Conservation (phyloP, 305 asterid species). For the Fraxinus ornus region DNA sequence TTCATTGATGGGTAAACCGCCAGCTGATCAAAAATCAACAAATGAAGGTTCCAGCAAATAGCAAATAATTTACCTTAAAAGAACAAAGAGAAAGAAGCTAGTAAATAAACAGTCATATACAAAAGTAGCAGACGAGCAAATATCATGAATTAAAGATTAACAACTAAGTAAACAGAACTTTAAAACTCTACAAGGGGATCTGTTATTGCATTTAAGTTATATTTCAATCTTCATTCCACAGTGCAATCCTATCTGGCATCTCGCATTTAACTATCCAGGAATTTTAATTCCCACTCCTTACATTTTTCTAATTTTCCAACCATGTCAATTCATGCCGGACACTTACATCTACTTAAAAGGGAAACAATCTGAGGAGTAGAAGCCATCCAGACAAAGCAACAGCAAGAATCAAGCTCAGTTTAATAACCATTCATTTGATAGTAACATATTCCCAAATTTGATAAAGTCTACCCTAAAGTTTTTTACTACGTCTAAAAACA, state of each 20-base stretch:
- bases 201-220: background rate
- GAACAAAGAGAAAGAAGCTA: background rate
- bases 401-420: background rate
- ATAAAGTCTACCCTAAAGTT: background rate
- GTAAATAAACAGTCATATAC: background rate
- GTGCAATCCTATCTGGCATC: background rate
- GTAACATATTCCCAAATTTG: background rate
- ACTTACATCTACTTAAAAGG: background rate
- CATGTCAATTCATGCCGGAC: background rate
- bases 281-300: background rate
- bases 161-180: background rate
- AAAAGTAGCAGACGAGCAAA: background rate
- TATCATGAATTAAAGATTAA: background rate
- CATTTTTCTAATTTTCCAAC: background rate
- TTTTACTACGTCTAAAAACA: background rate
- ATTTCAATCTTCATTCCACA: background rate
- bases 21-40: background rate
- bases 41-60: background rate
- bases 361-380: background rate
- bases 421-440: background rate
- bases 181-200: background rate
- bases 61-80: background rate
- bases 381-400: background rate
- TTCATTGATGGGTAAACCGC: background rate
- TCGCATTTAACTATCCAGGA: background rate